Evolutionary conservation across 306 rosid species (phyloP).

Genomic region (Echinosophora koreensis): DNA sequence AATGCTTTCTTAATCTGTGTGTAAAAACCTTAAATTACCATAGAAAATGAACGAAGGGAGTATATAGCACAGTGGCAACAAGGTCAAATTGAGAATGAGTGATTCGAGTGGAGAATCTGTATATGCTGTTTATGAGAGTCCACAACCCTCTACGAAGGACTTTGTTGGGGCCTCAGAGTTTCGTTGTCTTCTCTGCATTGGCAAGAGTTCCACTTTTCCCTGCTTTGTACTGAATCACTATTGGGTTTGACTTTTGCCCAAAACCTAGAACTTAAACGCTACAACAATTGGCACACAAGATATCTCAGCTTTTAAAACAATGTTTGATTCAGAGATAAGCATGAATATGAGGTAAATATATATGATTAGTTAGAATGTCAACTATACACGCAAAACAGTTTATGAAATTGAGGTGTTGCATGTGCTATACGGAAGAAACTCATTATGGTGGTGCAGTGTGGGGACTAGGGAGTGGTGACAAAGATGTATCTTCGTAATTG

Average conservation of each 20-base stretch:
- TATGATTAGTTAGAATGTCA: not conserved
- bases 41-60: too few relatives aligned
- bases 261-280: too few relatives aligned
- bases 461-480: conserved; percentile 4
- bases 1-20: too few relatives aligned
- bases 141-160: conserved; percentile 35
- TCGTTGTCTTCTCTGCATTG: conserved; percentile 40
- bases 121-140: conserved; percentile 38
- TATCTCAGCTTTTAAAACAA: too few relatives aligned
- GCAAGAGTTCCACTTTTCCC: conserved; percentile 37
- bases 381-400: not conserved
- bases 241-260: too few relatives aligned
- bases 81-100: conserved; percentile 43
- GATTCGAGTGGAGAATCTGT: conserved; percentile 66
- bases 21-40: too few relatives aligned
- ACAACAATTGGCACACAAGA: too few relatives aligned
- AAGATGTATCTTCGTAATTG: not conserved
- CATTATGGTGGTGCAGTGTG: not conserved
- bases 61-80: not conserved
- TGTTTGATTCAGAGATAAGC: conserved; percentile 9
- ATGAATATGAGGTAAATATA: not conserved
- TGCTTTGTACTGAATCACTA: too few relatives aligned
- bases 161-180: conserved; percentile 43
- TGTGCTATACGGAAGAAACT: conserved; percentile 16
- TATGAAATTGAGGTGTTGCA: conserved; percentile 1